phyloP scores from a whole-genome alignment of 192 early-diverging fungal species.

The Gorgonomyces haynaldii region DNA sequence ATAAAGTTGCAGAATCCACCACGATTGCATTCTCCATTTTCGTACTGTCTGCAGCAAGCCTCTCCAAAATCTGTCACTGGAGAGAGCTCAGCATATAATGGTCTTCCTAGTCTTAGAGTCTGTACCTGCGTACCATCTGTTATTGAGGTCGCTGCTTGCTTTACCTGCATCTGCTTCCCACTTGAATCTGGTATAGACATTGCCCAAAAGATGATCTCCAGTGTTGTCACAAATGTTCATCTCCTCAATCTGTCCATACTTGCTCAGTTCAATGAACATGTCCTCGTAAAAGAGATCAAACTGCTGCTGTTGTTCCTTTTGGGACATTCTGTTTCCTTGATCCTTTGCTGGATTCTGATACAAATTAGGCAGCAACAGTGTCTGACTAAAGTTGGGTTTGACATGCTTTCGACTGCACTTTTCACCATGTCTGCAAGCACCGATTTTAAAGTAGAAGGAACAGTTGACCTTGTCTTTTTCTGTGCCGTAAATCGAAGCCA shows the following conservation, averaged over 20 bases:
- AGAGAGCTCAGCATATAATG: conserved; percentile 90
- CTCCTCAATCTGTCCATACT: conserved; percentile 93
- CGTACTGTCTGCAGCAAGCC: conserved; percentile 96
- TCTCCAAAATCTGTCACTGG: conserved; percentile 97
- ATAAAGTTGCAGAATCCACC: conserved; percentile 99
- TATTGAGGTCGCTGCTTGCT: conserved; percentile 83
- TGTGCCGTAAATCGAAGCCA: conserved; percentile 80
- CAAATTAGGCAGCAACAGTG: conserved; percentile 85
- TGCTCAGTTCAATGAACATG: conserved; percentile 87
- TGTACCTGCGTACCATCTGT: conserved; percentile 82
- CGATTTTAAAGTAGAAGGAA: conserved; percentile 99
- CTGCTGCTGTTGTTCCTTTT: conserved; percentile 66
- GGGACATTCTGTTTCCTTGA: conserved; percentile 42
- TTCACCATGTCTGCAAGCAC: conserved; percentile 95
- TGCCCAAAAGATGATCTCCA: conserved; percentile 94
- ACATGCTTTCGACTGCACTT: conserved; percentile 94
- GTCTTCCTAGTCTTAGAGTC: conserved; percentile 39
- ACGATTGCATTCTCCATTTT: conserved; percentile 84
- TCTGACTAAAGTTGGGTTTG: conserved; percentile 92
- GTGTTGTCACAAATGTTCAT: conserved; percentile 98
- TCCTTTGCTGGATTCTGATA: conserved; percentile 83
- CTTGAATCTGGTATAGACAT: conserved; percentile 82
- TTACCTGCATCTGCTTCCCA: conserved; percentile 88
- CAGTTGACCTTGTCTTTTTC: conserved; percentile 99
- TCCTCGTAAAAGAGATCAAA: conserved; percentile 98